These are phyloP conservation scores for Agastache rugosa DNA, from an alignment of 257 asterid genomes.

Conservation along the genomic window DNA sequence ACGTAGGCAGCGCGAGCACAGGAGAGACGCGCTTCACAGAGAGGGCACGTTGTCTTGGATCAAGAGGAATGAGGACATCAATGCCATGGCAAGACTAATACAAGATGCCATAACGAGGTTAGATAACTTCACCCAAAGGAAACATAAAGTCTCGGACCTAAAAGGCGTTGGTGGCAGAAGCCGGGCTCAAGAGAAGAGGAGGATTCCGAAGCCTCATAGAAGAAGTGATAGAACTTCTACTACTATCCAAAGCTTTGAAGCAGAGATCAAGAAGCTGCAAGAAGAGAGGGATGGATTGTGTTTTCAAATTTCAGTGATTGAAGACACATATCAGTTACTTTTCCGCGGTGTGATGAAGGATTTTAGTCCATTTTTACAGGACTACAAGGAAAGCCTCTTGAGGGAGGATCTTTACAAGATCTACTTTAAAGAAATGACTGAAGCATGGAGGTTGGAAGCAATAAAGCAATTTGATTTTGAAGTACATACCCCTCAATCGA, in stretches of 20 bases:
- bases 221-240: constrained; percentile 11
- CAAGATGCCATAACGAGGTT: constrained; percentile 45
- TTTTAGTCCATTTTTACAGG: not conserved
- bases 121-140: constrained; percentile 44
- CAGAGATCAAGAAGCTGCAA: constrained; percentile 37
- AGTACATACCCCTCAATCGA: constrained; percentile 38
- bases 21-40: constrained; percentile 33
- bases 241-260: constrained; percentile 29
- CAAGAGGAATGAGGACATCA: constrained; percentile 38
- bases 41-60: constrained; percentile 33
- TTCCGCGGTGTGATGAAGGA: constrained; percentile 45
- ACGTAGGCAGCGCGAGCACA: constrained; percentile 44
- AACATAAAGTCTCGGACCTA: constrained; percentile 21
- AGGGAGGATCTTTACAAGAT: constrained; percentile 49
- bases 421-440: constrained; percentile 46
- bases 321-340: constrained; percentile 52
- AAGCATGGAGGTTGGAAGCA: constrained; percentile 43
- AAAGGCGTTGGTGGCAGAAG: constrained; percentile 8
- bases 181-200: constrained; percentile 8
- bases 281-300: constrained; percentile 44
- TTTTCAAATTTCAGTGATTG: constrained; percentile 46
- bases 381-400: constrained; percentile 36
- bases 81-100: constrained; percentile 42
- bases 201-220: constrained; percentile 3
- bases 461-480: constrained; percentile 8